Base-by-base conservation (phyloP, 139 green algal species). In the Closterium sp. region DNA sequence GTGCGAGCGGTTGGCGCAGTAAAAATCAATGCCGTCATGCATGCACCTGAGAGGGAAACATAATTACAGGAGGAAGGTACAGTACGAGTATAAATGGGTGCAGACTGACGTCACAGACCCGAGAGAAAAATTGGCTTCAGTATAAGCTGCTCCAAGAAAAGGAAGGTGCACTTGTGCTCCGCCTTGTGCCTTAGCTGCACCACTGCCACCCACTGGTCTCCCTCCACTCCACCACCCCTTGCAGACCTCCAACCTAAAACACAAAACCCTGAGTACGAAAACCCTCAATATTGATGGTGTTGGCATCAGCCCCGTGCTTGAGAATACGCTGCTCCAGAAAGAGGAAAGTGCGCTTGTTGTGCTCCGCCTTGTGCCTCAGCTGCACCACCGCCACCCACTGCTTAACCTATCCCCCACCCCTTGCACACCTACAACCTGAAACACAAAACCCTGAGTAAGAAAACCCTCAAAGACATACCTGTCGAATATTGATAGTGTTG, bases 91-190 rank as follows among this genome's bases (percentile, higher is more conserved):
- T 55, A 55, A 55, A 4, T 6, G 36, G 6, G 36, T 12, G 43
- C 23, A 25, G 43, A 69, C 38, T 66, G 38, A 10, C 38, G 38
- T 9, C 19, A n/a, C n/a, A n/a, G n/a, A n/a, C n/a, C n/a, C n/a
- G n/a, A n/a, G n/a, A n/a, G n/a, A n/a, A n/a, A n/a, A n/a, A n/a
- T n/a, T n/a, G n/a, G 96, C 87, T 98, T 98, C 85, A 99, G 93
- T 91, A 99, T 99, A 38, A 99, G 94, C 96, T 99, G 98, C 95
- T 99, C 98, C 91, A 99, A 94, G 95, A 97, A 99, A 84, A 99
- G 95, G 93, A 99, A 99, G 3, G 98, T 99, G 86, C 97, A 95
- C 96, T 99, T 99, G 96, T 99, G 98, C 43, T 95, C 94, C 85
- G 98, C 97, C 84, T 99, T 97, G 95, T 99, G 98, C 34, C 98